These are phyloP conservation scores for Coemansia aciculifera DNA, from an alignment of 192 early-diverging fungal genomes.

Conservation along the genomic window DNA sequence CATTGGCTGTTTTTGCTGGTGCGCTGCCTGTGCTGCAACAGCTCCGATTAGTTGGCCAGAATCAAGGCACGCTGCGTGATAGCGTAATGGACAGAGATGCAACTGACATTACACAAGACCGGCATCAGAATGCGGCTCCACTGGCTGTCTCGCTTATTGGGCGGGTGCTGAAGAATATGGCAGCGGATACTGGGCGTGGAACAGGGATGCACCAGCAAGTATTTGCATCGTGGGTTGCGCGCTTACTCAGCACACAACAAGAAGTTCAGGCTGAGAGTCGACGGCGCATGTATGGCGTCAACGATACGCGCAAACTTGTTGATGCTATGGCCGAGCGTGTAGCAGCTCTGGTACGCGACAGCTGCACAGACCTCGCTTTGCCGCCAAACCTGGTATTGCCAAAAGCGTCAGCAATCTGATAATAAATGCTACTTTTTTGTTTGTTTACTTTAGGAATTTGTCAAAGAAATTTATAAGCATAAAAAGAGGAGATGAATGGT, in stretches of 20 bases:
- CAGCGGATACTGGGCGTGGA: neutral
- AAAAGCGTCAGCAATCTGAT: neutral
- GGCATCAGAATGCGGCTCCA: conserved; percentile 7
- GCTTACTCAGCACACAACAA: conserved; percentile 19
- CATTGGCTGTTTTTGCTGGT: conserved; percentile 19
- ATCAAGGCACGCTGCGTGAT: conserved; percentile 6
- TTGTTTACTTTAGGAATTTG: neutral
- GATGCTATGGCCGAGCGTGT: conserved; percentile 39
- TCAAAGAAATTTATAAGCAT: neutral
- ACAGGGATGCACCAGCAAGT: conserved; percentile 2
- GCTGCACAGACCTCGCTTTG: conserved; percentile 26
- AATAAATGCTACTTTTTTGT: neutral
- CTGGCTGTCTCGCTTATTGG: conserved; percentile 23
- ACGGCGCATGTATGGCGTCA: conserved; percentile 6
- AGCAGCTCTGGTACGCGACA: conserved; percentile 17
- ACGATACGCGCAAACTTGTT: conserved; percentile 27
- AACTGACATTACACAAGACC: neutral
- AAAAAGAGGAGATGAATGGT: neutral
- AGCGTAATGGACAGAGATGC: neutral
- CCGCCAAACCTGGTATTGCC: conserved; percentile 7
- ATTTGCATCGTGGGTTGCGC: conserved; percentile 34
- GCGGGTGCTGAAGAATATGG: conserved; percentile 25
- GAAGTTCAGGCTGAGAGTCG: conserved; percentile 13
- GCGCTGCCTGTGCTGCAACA: conserved; percentile 15
- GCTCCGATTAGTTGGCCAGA: conserved; percentile 13